Evolutionary conservation across 2,329 filamentous ascomycete genomes (phyloP).

Genomic region (Macroventuria anomochaeta): DNA sequence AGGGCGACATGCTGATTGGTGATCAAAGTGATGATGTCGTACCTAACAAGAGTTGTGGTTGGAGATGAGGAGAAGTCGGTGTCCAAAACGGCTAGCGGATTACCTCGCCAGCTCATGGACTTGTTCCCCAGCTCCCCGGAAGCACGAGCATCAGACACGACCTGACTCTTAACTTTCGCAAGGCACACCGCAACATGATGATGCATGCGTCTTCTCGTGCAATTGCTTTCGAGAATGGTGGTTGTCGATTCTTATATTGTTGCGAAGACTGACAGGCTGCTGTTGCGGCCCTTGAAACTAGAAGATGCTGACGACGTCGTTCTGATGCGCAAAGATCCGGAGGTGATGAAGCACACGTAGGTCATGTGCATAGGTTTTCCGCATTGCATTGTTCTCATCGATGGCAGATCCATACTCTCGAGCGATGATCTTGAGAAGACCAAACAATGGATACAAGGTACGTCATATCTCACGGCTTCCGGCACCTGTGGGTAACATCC

Average conservation of each 20-base stretch:
- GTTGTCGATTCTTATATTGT: slow-evolving; percentile 40
- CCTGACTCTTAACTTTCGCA: slow-evolving; percentile 21
- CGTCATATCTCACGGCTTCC: neutral
- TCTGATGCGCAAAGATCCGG: slow-evolving; percentile 62
- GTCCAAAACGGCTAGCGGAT: slow-evolving; percentile 32
- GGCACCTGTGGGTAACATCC: no score
- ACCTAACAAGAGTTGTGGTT: slow-evolving; percentile 28
- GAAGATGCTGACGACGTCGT: slow-evolving; percentile 61
- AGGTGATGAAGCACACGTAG: slow-evolving; percentile 69
- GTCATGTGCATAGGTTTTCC: neutral
- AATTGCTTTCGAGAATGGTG: slow-evolving; percentile 36
- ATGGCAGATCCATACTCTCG: slow-evolving; percentile 55
- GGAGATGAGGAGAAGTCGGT: slow-evolving; percentile 25
- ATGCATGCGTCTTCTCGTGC: slow-evolving; percentile 2
- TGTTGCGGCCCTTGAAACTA: slow-evolving; percentile 59
- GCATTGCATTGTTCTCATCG: slow-evolving; percentile 12
- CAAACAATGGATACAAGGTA: slow-evolving; percentile 46
- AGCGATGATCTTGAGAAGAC: slow-evolving; percentile 55
- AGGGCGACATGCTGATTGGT: slow-evolving; percentile 33
- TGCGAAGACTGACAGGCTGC: slow-evolving; percentile 59
- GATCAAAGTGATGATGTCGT: slow-evolving; percentile 22
- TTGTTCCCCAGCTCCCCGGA: slow-evolving; percentile 16
- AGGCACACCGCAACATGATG: slow-evolving; percentile 39
- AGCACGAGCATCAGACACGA: slow-evolving; percentile 26
- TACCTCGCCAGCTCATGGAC: slow-evolving; percentile 15